phyloP scores from a whole-genome alignment of 2,329 filamentous ascomycete genomes.

The Stemphylium beticola region DNA sequence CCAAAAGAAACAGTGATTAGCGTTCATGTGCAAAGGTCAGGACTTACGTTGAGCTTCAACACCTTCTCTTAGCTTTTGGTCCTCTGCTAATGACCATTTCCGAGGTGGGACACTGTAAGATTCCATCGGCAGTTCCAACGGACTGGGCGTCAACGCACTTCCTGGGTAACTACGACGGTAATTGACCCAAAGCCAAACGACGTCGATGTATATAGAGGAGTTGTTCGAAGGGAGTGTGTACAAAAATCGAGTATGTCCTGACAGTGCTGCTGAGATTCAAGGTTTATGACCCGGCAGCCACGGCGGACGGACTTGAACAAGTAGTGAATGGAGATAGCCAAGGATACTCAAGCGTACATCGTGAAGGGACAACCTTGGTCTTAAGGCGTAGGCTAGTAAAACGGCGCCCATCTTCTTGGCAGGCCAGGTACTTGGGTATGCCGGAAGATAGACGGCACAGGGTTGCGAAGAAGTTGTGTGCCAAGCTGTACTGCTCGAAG shows the following conservation, averaged over 20 bases:
- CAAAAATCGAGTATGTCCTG: background rate
- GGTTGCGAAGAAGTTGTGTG: conserved; percentile 3
- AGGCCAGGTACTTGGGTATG: conserved; percentile 8
- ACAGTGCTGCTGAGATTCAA: background rate
- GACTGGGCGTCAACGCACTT: background rate
- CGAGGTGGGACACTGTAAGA: conserved; percentile 32
- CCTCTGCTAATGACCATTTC: conserved; percentile 38
- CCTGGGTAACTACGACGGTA: background rate
- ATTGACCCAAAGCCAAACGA: no score
- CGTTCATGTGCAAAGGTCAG: background rate
- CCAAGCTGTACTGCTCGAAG: conserved; percentile 13
- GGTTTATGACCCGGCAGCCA: background rate
- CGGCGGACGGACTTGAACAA: background rate
- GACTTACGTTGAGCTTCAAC: conserved; percentile 35
- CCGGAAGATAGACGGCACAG: conserved; percentile 9
- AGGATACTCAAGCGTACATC: conserved; percentile 3
- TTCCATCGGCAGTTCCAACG: conserved; percentile 10
- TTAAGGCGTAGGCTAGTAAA: conserved; percentile 14
- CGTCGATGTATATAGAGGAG: no score
- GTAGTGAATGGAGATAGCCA: background rate
- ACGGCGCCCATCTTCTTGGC: conserved; percentile 11
- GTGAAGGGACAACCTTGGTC: conserved; percentile 4
- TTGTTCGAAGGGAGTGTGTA: background rate
- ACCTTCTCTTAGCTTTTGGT: conserved; percentile 35
- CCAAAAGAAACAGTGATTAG: background rate